A percentile compares a stretch with the other conserved stretches of the same genome.
Conservation (phyloP, 2,329 filamentous ascomycete genomes). For the Cladophialophora carrionii region DNA sequence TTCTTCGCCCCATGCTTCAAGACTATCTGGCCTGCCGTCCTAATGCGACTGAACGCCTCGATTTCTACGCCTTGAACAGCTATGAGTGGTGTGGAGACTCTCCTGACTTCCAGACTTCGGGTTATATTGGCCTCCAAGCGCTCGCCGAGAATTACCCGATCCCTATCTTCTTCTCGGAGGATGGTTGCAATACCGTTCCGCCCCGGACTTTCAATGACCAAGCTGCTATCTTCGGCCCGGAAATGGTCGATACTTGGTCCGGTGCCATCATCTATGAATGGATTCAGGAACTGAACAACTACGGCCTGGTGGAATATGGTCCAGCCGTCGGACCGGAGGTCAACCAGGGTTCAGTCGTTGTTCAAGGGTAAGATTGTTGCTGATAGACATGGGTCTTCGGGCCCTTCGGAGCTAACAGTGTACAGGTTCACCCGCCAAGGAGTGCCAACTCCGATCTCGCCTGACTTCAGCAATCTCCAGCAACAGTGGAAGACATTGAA, state of each 20-base stretch:
- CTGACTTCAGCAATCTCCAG: conserved; percentile 79
- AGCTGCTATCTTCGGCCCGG: conserved; percentile 70
- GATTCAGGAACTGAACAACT: conserved; percentile 82
- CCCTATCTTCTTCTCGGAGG: conserved; percentile 90
- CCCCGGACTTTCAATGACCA: conserved; percentile 63
- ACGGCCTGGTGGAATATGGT: conserved; percentile 79
- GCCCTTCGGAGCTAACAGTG: conserved; percentile 20
- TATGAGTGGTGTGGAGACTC: conserved; percentile 74
- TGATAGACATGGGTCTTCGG: neutral
- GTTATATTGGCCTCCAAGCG: conserved; percentile 69
- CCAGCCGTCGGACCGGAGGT: conserved; percentile 57
- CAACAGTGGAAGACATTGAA: conserved; percentile 73
- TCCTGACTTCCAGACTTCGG: conserved; percentile 62
- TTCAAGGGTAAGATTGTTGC: conserved; percentile 60
- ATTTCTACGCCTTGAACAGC: conserved; percentile 85
- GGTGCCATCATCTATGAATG: conserved; percentile 87
- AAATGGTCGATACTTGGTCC: conserved; percentile 73
- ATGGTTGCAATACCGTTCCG: conserved; percentile 69
- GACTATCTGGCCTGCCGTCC: conserved; percentile 78
- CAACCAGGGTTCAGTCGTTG: conserved; percentile 56
- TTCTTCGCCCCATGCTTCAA: conserved; percentile 66
- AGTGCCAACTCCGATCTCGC: conserved; percentile 70
- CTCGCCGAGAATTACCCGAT: conserved; percentile 72
- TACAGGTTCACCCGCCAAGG: conserved; percentile 67
- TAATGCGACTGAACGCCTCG: conserved; percentile 68